Evolutionary conservation across 257 asterid species (phyloP), one percentile per base, ranked within the genome.

Genomic region (Verbascum thapsus): DNA sequence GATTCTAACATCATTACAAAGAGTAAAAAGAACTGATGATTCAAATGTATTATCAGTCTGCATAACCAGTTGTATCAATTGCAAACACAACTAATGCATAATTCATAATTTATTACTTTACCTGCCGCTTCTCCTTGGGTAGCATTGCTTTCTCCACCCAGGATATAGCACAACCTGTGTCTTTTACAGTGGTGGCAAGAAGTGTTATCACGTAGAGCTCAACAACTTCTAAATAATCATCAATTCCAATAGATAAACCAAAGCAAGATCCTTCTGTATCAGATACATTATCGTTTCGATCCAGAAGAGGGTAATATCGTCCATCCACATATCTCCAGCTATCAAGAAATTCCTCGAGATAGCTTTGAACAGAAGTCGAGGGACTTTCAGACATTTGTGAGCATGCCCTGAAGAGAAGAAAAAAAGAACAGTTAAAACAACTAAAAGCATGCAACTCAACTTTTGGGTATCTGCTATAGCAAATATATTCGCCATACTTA

Each of bases 81-180:
- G 39, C 57, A 38, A 59, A 38, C 42, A 30, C 18, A 53, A 20
- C 64, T 8, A 35, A 38, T 17, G 18, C 32, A 66, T 2, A 13
- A 16, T 23, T 35, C 39, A 49, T 42, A 12, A 42, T 18, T n/a
- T 56, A 20, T 22, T 58, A n/a, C 12, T 47, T 72, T 80, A 89
- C 98, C 96, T 92, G 97, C 63, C 79, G 83, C 68, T 81, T 85
- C 67, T 81, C 91, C 77, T 60, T 63, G 22, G 97, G 96, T 48
- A 92, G 56, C 75, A 69, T 38, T 41, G 90, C 83, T 60, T 85
- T 84, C 74, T 87, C 95, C 56, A 85, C 83, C 99, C 97, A 89
- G 41, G 85, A 81, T 53, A 87, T 74, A 43, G 99, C 95, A 73
- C 60, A 76, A 80, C 85, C 85, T 2, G 63, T 70, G 66, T 87